phyloP scores from a whole-genome alignment of 73 alveolate genomes.

The Blepharisma stoltei region DNA sequence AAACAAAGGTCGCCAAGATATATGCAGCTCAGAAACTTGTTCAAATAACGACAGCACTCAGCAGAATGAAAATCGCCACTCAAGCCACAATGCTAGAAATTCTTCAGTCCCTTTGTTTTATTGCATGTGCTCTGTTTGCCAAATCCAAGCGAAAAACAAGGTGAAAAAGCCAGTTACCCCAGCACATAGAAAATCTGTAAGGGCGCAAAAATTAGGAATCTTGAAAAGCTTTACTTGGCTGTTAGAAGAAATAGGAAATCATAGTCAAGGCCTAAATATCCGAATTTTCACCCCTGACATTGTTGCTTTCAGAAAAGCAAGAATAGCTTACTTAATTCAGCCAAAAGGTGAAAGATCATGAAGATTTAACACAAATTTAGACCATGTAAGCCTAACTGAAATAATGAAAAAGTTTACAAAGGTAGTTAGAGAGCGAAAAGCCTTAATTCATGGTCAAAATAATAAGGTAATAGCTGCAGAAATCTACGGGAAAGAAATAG shows the following conservation, averaged over 20 bases:
- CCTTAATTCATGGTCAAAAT: background rate
- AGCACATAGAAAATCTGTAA: too few species aligned
- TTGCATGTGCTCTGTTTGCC: too few species aligned
- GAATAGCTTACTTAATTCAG: background rate
- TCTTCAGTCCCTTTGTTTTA: too few species aligned
- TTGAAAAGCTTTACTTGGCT: conserved; percentile 23
- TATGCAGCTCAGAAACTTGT: too few species aligned
- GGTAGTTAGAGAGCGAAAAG: background rate
- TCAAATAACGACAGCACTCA: too few species aligned
- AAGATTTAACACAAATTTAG: background rate
- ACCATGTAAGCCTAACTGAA: conserved; percentile 9
- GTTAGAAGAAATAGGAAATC: background rate
- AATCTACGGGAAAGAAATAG: conserved; percentile 12
- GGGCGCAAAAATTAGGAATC: too few species aligned
- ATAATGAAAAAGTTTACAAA: background rate
- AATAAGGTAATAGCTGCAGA: background rate
- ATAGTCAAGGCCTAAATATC: background rate
- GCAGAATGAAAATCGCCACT: too few species aligned
- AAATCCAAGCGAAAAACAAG: too few species aligned
- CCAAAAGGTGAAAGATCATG: background rate
- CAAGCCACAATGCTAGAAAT: too few species aligned
- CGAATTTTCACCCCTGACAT: conserved; percentile 2
- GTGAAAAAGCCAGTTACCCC: too few species aligned
- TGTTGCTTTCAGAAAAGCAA: background rate
- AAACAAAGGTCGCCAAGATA: too few species aligned